Percentiles rank a stretch among this genome's conserved stretches.
Conservation (phyloP, 768 basidiomycete genomes). For the Tricholoma flavovirens region DNA sequence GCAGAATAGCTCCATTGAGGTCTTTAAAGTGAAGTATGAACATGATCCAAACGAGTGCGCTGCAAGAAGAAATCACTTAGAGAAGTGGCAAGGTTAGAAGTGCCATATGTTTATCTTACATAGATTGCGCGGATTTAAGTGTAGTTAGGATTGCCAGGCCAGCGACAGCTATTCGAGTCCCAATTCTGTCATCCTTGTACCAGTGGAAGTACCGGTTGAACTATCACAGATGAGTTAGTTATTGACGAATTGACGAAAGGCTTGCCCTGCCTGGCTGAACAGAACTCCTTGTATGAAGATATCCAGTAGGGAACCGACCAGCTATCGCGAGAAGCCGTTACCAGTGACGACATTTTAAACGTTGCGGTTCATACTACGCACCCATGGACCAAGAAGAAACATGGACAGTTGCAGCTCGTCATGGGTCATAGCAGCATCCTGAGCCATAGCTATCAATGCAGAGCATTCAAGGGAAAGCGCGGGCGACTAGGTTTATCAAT, state of each 20-base stretch:
- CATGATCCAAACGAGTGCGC: conserved; percentile 26
- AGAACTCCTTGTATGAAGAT: conserved; percentile 26
- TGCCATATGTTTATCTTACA: conserved; percentile 16
- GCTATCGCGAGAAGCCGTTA: conserved; percentile 8
- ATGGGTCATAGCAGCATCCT: conserved; percentile 16
- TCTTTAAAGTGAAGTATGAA: conserved; percentile 23
- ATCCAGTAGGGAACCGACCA: conserved; percentile 25
- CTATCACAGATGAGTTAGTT: conserved; percentile 6
- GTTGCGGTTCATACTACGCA: conserved; percentile 6
- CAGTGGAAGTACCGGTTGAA: conserved; percentile 22
- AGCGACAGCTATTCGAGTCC: conserved; percentile 17
- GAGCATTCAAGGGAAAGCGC: neutral
- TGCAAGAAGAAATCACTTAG: conserved; percentile 5
- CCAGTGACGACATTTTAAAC: neutral
- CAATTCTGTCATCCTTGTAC: conserved; percentile 18
- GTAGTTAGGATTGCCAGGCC: conserved; percentile 22
- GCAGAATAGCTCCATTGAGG: conserved; percentile 21
- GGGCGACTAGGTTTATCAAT: neutral
- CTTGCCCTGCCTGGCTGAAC: conserved; percentile 21
- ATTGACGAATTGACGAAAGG: neutral
- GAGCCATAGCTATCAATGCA: neutral
- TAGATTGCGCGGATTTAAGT: conserved; percentile 26
- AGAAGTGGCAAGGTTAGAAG: neutral
- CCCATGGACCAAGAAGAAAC: conserved; percentile 30
- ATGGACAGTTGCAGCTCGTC: conserved; percentile 18